Evolutionary conservation across 2,329 filamentous ascomycete genomes (phyloP).

Genomic region (Juglanconis oblonga): DNA sequence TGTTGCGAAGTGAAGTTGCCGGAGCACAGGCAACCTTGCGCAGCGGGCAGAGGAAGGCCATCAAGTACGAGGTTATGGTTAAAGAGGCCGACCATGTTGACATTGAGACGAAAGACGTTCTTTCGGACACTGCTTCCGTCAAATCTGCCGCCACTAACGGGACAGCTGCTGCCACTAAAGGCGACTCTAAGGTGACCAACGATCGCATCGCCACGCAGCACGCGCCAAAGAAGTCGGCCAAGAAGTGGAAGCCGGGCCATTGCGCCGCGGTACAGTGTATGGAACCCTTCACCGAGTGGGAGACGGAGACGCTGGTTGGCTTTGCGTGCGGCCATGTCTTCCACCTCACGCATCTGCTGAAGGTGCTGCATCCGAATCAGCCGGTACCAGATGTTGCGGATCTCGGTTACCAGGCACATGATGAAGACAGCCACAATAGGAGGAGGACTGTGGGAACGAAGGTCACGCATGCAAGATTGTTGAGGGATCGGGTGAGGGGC

Average conservation of each 20-base stretch:
- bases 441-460: conserved; percentile 76
- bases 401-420: conserved; percentile 33
- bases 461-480: conserved; percentile 77
- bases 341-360: conserved; percentile 70
- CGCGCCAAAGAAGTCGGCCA: conserved; percentile 28
- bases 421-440: conserved; percentile 36
- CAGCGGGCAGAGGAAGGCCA: conserved; percentile 74
- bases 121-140: conserved; percentile 23
- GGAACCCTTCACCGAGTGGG: conserved; percentile 56
- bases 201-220: background rate
- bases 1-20: conserved; percentile 83
- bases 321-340: conserved; percentile 83
- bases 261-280: conserved; percentile 53
- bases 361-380: conserved; percentile 44
- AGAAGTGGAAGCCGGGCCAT: conserved; percentile 47
- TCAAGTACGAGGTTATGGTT: conserved; percentile 78
- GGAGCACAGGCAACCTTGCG: conserved; percentile 78
- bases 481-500: conserved; percentile 68
- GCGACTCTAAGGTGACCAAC: conserved; percentile 4
- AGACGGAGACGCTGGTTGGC: conserved; percentile 71
- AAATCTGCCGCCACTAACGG: conserved; percentile 1
- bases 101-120: conserved; percentile 38
- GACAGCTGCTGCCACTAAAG: conserved; percentile 21
- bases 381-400: conserved; percentile 40
- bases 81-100: conserved; percentile 42